Conservation (phyloP, 2,329 filamentous ascomycete genomes). For the Apiospora malaysiana region DNA sequence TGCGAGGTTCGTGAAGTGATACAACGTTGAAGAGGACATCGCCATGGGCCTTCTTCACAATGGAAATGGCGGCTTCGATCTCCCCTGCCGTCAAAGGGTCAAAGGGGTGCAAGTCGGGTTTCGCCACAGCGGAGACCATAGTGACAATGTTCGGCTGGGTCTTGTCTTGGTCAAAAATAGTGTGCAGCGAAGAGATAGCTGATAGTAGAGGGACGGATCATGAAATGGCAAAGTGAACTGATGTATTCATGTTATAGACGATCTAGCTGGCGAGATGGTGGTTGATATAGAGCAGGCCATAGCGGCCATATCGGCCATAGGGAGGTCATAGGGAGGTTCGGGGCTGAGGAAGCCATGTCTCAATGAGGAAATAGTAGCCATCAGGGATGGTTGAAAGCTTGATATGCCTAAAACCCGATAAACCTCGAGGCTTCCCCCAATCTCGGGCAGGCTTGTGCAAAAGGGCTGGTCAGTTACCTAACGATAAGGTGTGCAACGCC, state of each 20-base stretch:
- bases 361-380: slow-evolving; percentile 23
- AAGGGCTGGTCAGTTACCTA: background rate
- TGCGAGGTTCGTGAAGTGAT: slow-evolving; percentile 82
- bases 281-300: slow-evolving; percentile 17
- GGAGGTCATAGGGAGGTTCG: background rate
- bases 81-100: slow-evolving; percentile 77
- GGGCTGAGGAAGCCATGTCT: slow-evolving; percentile 19
- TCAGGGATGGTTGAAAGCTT: slow-evolving; percentile 10
- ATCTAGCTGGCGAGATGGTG: background rate
- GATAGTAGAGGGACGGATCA: background rate
- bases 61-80: slow-evolving; percentile 72
- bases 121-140: background rate
- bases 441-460: background rate
- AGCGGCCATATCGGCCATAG: too few species aligned
- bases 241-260: background rate
- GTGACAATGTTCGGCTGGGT: background rate
- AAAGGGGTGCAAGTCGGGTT: slow-evolving; percentile 63
- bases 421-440: background rate
- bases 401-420: slow-evolving; percentile 10
- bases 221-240: background rate
- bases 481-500: slow-evolving; percentile 10
- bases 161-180: slow-evolving; percentile 1
- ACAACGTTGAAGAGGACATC: slow-evolving; percentile 86
- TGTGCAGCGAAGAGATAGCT: background rate
- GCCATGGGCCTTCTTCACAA: slow-evolving; percentile 73